Evolutionary conservation across 2,329 filamentous ascomycete genomes (phyloP).

Genomic region (Thelonectria discophora): DNA sequence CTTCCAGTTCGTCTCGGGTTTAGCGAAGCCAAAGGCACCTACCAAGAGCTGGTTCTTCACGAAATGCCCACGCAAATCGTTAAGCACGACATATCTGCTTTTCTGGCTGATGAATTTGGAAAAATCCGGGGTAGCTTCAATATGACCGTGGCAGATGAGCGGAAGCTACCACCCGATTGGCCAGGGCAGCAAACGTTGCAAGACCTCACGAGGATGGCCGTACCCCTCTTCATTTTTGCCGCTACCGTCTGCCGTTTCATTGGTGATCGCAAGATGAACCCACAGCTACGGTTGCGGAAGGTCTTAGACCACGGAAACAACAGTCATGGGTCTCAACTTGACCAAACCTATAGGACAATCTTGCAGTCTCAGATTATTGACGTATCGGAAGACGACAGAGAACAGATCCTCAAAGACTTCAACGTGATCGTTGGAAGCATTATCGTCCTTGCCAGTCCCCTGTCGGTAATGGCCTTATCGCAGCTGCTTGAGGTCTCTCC

Average conservation of each 20-base stretch:
- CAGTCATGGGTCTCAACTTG: background rate
- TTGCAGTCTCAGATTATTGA: too few species aligned
- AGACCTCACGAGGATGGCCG: constrained; percentile 42
- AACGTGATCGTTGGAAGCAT: too few species aligned
- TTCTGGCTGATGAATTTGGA: constrained; percentile 43
- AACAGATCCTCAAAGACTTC: too few species aligned
- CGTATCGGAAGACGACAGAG: too few species aligned
- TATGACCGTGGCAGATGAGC: constrained; percentile 3
- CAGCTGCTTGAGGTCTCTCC: too few species aligned
- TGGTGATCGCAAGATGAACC: background rate
- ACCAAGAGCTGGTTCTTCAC: constrained; percentile 37
- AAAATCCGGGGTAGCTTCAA: constrained; percentile 42
- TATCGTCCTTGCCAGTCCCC: too few species aligned
- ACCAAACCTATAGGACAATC: background rate
- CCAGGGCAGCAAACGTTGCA: too few species aligned
- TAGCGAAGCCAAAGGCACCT: constrained; percentile 28
- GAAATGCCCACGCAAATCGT: too few species aligned
- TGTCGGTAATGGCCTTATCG: too few species aligned
- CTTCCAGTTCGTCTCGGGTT: constrained; percentile 50
- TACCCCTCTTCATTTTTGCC: constrained; percentile 50
- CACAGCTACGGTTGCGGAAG: background rate
- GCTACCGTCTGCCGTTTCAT: constrained; percentile 45
- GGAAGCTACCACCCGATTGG: background rate
- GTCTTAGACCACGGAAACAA: background rate
- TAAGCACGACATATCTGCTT: constrained; percentile 49